A percentile compares a stretch with the other conserved stretches of the same genome.
Evolutionary conservation across 352 stramenopile genomes (phyloP).

Genomic region (Phytophthora melonis): DNA sequence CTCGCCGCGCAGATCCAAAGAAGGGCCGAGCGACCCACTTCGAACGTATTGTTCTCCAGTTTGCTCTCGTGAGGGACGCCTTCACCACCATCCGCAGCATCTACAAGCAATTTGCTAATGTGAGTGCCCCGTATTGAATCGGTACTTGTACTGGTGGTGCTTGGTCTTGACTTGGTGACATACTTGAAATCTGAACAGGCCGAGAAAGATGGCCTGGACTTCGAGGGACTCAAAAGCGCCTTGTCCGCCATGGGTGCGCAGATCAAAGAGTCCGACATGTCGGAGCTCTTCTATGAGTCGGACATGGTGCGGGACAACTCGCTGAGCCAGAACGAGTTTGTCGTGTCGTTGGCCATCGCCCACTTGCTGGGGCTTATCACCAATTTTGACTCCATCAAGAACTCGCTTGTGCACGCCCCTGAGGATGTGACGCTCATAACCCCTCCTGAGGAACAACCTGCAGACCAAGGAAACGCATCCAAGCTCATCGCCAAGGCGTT

Average conservation of each 20-base stretch:
- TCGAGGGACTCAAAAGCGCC: constrained; percentile 70
- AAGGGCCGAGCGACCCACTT: constrained; percentile 73
- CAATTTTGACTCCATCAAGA: constrained; percentile 66
- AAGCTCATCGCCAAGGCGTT: constrained; percentile 75
- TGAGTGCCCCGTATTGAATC: constrained; percentile 32
- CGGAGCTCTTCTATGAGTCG: constrained; percentile 90
- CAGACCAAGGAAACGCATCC: constrained; percentile 45
- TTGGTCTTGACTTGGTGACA: constrained; percentile 3
- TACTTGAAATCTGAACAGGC: constrained; percentile 30
- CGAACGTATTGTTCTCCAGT: constrained; percentile 83
- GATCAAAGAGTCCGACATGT: constrained; percentile 76
- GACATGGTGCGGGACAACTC: constrained; percentile 90
- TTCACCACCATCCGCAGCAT: constrained; percentile 76
- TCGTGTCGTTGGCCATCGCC: constrained; percentile 85
- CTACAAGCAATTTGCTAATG: constrained; percentile 68
- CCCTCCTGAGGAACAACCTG: constrained; percentile 30
- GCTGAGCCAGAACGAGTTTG: constrained; percentile 88
- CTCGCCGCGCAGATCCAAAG: constrained; percentile 47
- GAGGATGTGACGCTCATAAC: constrained; percentile 50
- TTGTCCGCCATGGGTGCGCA: constrained; percentile 66
- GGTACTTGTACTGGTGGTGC: constrained; percentile 5
- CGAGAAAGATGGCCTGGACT: constrained; percentile 67
- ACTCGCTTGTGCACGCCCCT: constrained; percentile 38
- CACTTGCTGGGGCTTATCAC: constrained; percentile 86
- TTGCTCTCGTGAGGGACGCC: constrained; percentile 64